Conservation (phyloP, 192 early-diverging fungal genomes). For the Backusella psychrophila region DNA sequence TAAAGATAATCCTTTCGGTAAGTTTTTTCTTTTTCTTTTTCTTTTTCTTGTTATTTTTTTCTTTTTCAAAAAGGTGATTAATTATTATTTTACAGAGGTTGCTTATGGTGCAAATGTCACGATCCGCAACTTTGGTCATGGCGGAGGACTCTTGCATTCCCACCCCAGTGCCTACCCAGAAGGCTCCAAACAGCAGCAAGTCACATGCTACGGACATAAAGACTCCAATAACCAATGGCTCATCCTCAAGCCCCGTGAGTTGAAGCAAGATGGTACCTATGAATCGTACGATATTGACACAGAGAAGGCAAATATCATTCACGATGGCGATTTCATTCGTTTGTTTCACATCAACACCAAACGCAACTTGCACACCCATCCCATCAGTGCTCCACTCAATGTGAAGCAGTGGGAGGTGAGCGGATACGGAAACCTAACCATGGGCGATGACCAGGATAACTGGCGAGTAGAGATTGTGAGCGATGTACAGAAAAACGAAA, state of each 20-base stretch:
- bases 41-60: not conserved
- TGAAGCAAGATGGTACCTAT: not conserved
- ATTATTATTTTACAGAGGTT: conserved; percentile 55
- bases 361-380: conserved; percentile 86
- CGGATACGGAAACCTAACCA: conserved; percentile 76
- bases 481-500: conserved; percentile 48
- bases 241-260: conserved; percentile 56
- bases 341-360: conserved; percentile 70
- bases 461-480: conserved; percentile 88
- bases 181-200: conserved; percentile 94
- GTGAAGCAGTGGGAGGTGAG: conserved; percentile 83
- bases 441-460: conserved; percentile 84
- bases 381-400: conserved; percentile 72
- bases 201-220: conserved; percentile 92
- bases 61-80: not conserved
- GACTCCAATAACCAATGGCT: conserved; percentile 95
- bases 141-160: conserved; percentile 92
- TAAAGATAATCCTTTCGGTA: conserved; percentile 77
- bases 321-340: conserved; percentile 80
- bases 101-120: conserved; percentile 90
- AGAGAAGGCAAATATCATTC: conserved; percentile 49
- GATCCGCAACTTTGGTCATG: conserved; percentile 78
- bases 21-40: not conserved
- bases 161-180: conserved; percentile 83
- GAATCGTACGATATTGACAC: conserved; percentile 14